Conservation (phyloP, 169 alveolate genomes). For the Plasmodium berghei region DNA sequence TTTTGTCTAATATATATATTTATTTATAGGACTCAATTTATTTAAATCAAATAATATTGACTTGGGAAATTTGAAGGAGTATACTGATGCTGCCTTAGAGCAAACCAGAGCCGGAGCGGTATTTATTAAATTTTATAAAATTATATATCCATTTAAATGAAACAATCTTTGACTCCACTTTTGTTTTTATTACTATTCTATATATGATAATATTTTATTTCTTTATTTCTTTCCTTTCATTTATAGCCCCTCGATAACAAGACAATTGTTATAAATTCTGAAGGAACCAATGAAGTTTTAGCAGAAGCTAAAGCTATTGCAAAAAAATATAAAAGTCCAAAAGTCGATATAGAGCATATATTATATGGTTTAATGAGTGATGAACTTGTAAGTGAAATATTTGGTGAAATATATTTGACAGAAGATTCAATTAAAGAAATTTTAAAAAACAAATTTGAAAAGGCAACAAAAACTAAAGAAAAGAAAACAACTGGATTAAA, state of each 20-base stretch:
- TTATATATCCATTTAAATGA: background rate
- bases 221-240: background rate
- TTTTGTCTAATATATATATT: background rate
- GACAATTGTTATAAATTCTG: slow-evolving; percentile 22
- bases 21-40: slow-evolving; percentile 25
- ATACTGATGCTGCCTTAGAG: slow-evolving; percentile 47
- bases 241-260: slow-evolving; percentile 69
- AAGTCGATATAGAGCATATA: slow-evolving; percentile 71
- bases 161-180: background rate
- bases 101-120: slow-evolving; percentile 77
- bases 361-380: slow-evolving; percentile 43
- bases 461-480: slow-evolving; percentile 45
- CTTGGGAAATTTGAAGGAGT: slow-evolving; percentile 32
- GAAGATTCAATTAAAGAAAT: slow-evolving; percentile 52
- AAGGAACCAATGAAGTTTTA: slow-evolving; percentile 23
- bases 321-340: slow-evolving; percentile 40
- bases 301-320: slow-evolving; percentile 60
- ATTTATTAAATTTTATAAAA: background rate
- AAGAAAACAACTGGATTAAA: slow-evolving; percentile 17
- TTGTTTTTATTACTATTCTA: background rate
- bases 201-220: background rate
- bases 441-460: slow-evolving; percentile 33
- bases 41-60: slow-evolving; percentile 38
- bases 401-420: slow-evolving; percentile 35
- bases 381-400: slow-evolving; percentile 48